Percentiles rank a stretch among this genome's conserved stretches.
phyloP scores from a whole-genome alignment of 225 moss, liverwort and hornwort species.

The Ulota crispa region DNA sequence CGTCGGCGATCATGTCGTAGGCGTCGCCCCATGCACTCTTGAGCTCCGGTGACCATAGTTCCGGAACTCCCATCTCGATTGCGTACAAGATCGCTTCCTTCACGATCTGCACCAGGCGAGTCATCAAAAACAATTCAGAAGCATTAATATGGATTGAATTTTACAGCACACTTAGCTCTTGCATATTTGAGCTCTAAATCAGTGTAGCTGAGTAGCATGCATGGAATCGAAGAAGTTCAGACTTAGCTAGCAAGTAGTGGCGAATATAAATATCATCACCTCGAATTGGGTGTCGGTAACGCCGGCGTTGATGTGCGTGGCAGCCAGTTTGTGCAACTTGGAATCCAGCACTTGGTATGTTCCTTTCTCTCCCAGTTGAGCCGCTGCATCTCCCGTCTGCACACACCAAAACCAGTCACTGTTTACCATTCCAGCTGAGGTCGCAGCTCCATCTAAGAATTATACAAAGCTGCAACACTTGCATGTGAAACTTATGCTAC shows the following conservation, averaged over 20 bases:
- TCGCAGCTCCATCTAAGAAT: no score
- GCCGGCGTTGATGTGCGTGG: slow-evolving; percentile 39
- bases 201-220: no score
- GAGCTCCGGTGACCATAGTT: slow-evolving; percentile 40
- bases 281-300: slow-evolving; percentile 52
- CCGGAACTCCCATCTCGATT: slow-evolving; percentile 43
- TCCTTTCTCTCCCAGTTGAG: slow-evolving; percentile 51
- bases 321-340: slow-evolving; percentile 34
- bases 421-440: no score
- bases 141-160: no score
- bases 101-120: slow-evolving; percentile 38
- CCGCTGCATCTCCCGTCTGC: slow-evolving; percentile 55
- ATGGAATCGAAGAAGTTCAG: no score
- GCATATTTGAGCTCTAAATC: no score
- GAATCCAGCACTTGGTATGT: slow-evolving; percentile 31
- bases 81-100: slow-evolving; percentile 38
- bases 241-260: not conserved
- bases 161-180: no score
- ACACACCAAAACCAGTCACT: no score
- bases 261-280: slow-evolving; percentile 11
- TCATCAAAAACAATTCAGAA: not conserved
- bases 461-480: no score
- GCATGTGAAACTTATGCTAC: no score
- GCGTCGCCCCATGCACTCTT: slow-evolving; percentile 34
- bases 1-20: slow-evolving; percentile 36